Conservation (phyloP, 352 stramenopile species). For the Bremia lactucae region DNA sequence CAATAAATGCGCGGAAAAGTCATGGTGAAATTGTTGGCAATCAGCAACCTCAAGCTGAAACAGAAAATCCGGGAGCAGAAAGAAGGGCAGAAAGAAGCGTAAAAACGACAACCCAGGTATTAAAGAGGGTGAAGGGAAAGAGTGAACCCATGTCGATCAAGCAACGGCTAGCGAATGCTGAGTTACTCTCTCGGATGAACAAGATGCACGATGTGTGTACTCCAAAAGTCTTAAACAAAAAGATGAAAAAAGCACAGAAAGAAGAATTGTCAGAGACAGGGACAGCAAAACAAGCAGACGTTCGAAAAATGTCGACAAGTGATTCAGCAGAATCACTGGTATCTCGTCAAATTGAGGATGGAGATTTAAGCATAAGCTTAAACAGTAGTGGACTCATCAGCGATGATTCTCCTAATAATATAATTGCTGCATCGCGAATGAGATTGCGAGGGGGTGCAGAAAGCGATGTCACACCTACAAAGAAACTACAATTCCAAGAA, state of each 20-base stretch:
- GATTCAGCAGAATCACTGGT: conserved; percentile 3
- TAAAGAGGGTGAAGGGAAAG: conserved; percentile 13
- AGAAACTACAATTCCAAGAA: conserved; percentile 33
- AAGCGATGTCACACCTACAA: conserved; percentile 17
- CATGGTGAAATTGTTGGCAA: not conserved
- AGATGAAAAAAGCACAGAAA: conserved; percentile 27
- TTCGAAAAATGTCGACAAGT: conserved; percentile 29
- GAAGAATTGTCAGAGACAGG: conserved; percentile 22
- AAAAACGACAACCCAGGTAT: not conserved
- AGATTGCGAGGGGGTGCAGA: conserved; percentile 8
- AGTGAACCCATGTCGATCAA: conserved; percentile 29
- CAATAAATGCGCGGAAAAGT: conserved; percentile 3
- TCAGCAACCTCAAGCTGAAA: conserved; percentile 1
- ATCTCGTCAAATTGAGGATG: conserved; percentile 9
- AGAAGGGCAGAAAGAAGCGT: conserved; percentile 4
- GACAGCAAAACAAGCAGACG: conserved; percentile 33
- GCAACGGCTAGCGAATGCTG: conserved; percentile 34
- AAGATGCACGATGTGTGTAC: conserved; percentile 56
- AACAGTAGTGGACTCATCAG: conserved; percentile 25
- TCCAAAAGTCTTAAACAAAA: conserved; percentile 52
- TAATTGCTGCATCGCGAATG: conserved; percentile 19
- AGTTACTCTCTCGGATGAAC: conserved; percentile 35
- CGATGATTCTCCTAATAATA: conserved; percentile 21
- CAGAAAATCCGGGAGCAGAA: not conserved
- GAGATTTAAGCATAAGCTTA: conserved; percentile 26